Conservation (phyloP, 345 rosid species). For the Combretum micranthum region DNA sequence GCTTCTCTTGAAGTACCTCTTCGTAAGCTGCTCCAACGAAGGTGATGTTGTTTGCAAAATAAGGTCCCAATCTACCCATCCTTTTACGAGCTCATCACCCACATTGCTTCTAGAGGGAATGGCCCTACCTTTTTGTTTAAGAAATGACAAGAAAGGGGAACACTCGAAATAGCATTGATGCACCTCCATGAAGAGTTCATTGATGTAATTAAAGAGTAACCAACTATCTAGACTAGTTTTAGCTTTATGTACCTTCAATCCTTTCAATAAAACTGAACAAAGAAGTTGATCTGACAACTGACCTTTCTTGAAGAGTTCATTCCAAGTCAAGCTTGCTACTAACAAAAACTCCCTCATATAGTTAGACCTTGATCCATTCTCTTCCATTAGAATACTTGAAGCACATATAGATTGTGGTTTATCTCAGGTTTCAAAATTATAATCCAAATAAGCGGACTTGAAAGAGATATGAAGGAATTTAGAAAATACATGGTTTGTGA, state of each 20-base stretch:
- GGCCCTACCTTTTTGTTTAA: slow-evolving; percentile 18
- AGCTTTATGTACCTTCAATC: slow-evolving; percentile 19
- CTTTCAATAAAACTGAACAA: slow-evolving; percentile 33
- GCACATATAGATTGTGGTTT: slow-evolving; percentile 8
- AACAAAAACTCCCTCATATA: slow-evolving; percentile 35
- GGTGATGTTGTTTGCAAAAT: background rate
- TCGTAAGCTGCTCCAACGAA: too few species aligned
- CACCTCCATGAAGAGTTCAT: slow-evolving; percentile 50
- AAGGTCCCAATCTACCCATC: slow-evolving; percentile 30
- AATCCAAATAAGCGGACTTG: too few species aligned
- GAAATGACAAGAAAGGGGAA: slow-evolving; percentile 32
- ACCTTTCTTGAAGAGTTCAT: slow-evolving; percentile 33
- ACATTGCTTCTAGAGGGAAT: slow-evolving; percentile 15
- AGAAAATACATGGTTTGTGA: too few species aligned
- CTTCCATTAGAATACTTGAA: slow-evolving; percentile 3
- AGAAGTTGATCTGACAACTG: slow-evolving; percentile 27
- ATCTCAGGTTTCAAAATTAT: too few species aligned
- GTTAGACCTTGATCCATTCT: slow-evolving; percentile 24
- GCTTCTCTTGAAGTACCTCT: too few species aligned
- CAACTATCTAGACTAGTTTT: slow-evolving; percentile 13
- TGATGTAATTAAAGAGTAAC: slow-evolving; percentile 44
- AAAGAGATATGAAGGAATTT: too few species aligned
- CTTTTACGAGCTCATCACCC: slow-evolving; percentile 35
- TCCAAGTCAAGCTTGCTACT: slow-evolving; percentile 47
- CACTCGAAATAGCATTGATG: slow-evolving; percentile 21